Base-by-base conservation (phyloP, 768 basidiomycete genomes). In the Pholiota conissans region DNA sequence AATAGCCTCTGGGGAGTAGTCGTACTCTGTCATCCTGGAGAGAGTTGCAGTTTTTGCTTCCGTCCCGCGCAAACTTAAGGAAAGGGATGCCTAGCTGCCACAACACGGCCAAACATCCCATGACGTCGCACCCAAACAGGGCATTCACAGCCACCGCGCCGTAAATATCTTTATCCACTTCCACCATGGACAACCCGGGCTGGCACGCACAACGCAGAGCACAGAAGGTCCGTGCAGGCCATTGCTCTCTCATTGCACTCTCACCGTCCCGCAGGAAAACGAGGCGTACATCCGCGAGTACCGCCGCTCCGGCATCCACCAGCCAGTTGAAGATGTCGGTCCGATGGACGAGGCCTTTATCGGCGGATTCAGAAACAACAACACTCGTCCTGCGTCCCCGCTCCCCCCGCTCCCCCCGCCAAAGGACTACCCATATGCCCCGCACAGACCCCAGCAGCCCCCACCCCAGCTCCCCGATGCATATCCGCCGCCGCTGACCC, bases 141-240 rank as follows among this genome's bases (percentile, higher is more conserved):
- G 30, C 54, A 26, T 20, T 24, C 53, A 45, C 53, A 55, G 53
- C 53, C 40, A 29, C 40, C 39, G 7, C 42, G 22, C 39, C 28
- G 22, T 34, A 45, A 20, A 55, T 34, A 55, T 49, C 53, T 53
- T 20, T n/a, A 26, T 13, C 48, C 22, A 40, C 47, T n/a, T n/a
- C n/a, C 53, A 42, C 48, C 28, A 91, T 93, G 90, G 91, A 92
- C 68, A 84, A 81, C 57, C 74, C 84, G 53, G 92, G 91, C 56
- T 93, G 91, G 90, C 82, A 81, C 63, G 89, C 90, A 32, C 77
- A 78, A 14, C 80, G 84, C 52, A 80, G 81, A 60, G 91, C 86
- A 2, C 74, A 80, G 51, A 80, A 80, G 73, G 86, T 80, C 61
- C 57, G 75, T 29, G n/a, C n/a, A 49, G 47, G 63, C 9, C 54